A percentile compares a stretch with the other conserved stretches of the same genome.
Evolutionary conservation across 1,284 basidiomycete genomes (phyloP).

Genomic region (Tilletia setariae): DNA sequence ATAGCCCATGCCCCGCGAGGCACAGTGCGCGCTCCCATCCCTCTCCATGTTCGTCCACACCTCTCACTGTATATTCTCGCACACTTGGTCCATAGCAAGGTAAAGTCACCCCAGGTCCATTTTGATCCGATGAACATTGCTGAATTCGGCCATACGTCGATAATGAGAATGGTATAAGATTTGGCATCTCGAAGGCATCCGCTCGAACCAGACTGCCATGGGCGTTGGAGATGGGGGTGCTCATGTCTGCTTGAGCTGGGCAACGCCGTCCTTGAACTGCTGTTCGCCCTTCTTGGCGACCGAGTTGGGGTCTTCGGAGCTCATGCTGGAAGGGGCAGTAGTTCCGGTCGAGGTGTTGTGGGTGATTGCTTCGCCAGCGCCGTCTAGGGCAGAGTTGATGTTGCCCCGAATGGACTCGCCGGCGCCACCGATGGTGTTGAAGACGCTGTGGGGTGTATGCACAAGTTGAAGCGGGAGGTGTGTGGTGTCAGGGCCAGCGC

Average conservation of each 20-base stretch:
- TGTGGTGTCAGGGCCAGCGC: neutral
- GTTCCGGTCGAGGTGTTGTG: slow-evolving; percentile 10
- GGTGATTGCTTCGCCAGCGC: slow-evolving; percentile 33
- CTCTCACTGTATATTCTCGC: too few relatives aligned
- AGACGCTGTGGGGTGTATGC: slow-evolving; percentile 22
- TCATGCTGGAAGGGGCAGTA: slow-evolving; percentile 20
- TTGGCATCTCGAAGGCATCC: too few relatives aligned
- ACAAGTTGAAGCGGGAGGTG: neutral
- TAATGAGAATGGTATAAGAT: too few relatives aligned
- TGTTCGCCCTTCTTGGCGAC: slow-evolving; percentile 25
- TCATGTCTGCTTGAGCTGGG: neutral
- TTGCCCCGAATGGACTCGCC: slow-evolving; percentile 41
- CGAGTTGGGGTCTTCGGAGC: slow-evolving; percentile 17
- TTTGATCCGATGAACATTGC: too few relatives aligned
- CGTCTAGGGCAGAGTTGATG: slow-evolving; percentile 36
- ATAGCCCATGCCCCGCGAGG: too few relatives aligned
- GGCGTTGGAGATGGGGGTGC: too few relatives aligned
- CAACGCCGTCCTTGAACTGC: slow-evolving; percentile 26
- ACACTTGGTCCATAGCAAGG: too few relatives aligned
- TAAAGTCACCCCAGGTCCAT: too few relatives aligned
- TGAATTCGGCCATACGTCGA: too few relatives aligned
- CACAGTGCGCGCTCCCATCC: too few relatives aligned
- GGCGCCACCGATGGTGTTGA: slow-evolving; percentile 33
- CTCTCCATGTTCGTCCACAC: too few relatives aligned
- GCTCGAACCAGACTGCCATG: too few relatives aligned